Base-by-base conservation (phyloP, 2,329 filamentous ascomycete species). In the Fusarium tanahbumbuense region DNA sequence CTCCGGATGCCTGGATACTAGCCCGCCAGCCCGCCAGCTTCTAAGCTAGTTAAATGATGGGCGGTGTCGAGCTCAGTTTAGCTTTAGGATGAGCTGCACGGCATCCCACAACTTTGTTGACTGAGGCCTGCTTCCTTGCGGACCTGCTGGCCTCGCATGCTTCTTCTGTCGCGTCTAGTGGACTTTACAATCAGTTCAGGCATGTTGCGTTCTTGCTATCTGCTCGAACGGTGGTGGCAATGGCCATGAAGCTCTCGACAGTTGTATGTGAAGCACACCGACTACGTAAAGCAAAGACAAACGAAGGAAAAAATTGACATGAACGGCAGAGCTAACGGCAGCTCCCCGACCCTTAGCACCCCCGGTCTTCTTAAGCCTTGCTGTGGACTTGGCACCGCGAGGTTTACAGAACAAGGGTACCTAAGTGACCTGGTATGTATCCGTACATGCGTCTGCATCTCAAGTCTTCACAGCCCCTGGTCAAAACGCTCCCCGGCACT, bases 341-440 rank as follows among this genome's bases (percentile, higher is more conserved):
- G 67, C 70, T 74, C 70, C 70, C 70, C 73, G 72, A 74, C 62
- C 59, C 71, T 58, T 64, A 71, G 49, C 13, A 65, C 65, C 60
- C 69, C 67, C 70, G 58, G 73, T 70, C 54, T 55, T 68, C 70
- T 70, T 68, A 72, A 75, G 72, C 72, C 71, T 70, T 75, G 73
- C 52, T 74, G 59, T 46, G 56, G 58, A 60, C 65, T 65, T 72
- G 70, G 66, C 63, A 67, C 64, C 57, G 44, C 46, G 64, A 60
- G 67, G 64, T 60, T 59, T 64, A 52, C 56, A 60, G 42, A 65
- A 58, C 68, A 73, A 59, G 70, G 67, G 61, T 59, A 70, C 34
- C 56, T 61, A 61, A 63, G 63, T 62, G 42, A 44, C 62, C 32
- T 48, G 66, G 60, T 60, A 59, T 72, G 67, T 70, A 62, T 61